These are phyloP conservation scores for Lizonia empirigonia DNA, from an alignment of 2,329 filamentous ascomycete genomes.

Conservation along the genomic window DNA sequence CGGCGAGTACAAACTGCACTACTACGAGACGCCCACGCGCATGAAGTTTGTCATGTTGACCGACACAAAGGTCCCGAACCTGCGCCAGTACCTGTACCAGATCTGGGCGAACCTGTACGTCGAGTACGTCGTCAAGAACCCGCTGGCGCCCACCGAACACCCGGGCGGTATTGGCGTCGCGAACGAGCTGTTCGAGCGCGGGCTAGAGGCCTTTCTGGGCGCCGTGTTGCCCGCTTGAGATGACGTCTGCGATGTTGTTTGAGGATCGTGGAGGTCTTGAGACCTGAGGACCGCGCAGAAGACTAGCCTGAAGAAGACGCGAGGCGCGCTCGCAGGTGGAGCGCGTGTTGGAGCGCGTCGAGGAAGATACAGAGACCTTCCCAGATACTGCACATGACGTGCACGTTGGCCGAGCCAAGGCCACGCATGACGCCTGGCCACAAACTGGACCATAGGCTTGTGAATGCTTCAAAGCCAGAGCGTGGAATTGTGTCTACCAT, in stretches of 20 bases:
- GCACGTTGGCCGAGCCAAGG: too few species aligned
- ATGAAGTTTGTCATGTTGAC: slow-evolving; percentile 97
- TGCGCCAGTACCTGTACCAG: slow-evolving; percentile 93
- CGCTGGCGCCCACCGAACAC: slow-evolving; percentile 65
- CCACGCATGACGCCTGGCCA: too few species aligned
- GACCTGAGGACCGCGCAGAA: too few species aligned
- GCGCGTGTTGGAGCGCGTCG: too few species aligned
- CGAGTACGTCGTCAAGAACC: slow-evolving; percentile 79
- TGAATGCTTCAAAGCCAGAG: too few species aligned
- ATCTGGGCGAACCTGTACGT: slow-evolving; percentile 99
- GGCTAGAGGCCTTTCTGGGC: slow-evolving; percentile 77
- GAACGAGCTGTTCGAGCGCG: slow-evolving; percentile 69
- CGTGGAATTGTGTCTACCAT: too few species aligned
- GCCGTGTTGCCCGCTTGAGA: slow-evolving; percentile 44
- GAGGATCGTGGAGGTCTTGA: background rate
- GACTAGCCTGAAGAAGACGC: too few species aligned
- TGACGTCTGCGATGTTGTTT: too few species aligned
- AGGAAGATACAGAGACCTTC: too few species aligned
- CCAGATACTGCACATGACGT: too few species aligned
- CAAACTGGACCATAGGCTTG: too few species aligned
- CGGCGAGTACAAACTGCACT: slow-evolving; percentile 95
- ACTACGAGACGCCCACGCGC: slow-evolving; percentile 96
- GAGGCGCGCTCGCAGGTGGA: too few species aligned
- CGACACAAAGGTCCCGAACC: slow-evolving; percentile 84
- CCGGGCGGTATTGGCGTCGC: slow-evolving; percentile 66